phyloP scores from a whole-genome alignment of 1,139 yeast genomes.

The Saccharomycopsis hybrid region DNA sequence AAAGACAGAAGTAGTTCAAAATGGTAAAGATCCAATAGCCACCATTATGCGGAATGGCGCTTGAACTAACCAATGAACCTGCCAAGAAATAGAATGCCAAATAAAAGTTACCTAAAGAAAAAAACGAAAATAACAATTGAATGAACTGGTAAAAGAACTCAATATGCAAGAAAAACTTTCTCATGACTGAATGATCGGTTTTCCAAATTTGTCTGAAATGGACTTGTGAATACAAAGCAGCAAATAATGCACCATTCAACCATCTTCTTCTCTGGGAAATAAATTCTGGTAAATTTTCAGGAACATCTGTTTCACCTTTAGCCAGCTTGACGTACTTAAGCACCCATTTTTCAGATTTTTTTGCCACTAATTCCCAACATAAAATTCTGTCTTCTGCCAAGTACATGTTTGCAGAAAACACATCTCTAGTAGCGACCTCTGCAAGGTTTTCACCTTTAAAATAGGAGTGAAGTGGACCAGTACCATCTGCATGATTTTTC shows the following conservation, averaged over 20 bases:
- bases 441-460: constrained; percentile 79
- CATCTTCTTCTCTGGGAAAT: constrained; percentile 95
- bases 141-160: constrained; percentile 81
- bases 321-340: constrained; percentile 89
- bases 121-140: constrained; percentile 74
- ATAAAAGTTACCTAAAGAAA: constrained; percentile 84
- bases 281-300: constrained; percentile 84
- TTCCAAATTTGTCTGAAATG: constrained; percentile 77
- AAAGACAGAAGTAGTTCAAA: constrained; percentile 75
- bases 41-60: constrained; percentile 55
- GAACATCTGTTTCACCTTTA: constrained; percentile 96
- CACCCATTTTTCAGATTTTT: constrained; percentile 82
- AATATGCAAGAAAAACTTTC: constrained; percentile 74
- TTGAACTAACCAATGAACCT: constrained; percentile 61
- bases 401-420: constrained; percentile 95
- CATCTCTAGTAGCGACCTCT: constrained; percentile 54
- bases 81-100: constrained; percentile 89
- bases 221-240: constrained; percentile 81
- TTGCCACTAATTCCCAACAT: constrained; percentile 96
- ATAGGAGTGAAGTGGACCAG: constrained; percentile 84
- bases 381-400: constrained; percentile 94
- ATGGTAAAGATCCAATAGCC: constrained; percentile 78
- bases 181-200: constrained; percentile 71
- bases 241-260: constrained; percentile 97
- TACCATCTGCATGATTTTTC: constrained; percentile 78